phyloP scores from a whole-genome alignment of 805 yeast species.

The Lipomyces mesembrius region DNA sequence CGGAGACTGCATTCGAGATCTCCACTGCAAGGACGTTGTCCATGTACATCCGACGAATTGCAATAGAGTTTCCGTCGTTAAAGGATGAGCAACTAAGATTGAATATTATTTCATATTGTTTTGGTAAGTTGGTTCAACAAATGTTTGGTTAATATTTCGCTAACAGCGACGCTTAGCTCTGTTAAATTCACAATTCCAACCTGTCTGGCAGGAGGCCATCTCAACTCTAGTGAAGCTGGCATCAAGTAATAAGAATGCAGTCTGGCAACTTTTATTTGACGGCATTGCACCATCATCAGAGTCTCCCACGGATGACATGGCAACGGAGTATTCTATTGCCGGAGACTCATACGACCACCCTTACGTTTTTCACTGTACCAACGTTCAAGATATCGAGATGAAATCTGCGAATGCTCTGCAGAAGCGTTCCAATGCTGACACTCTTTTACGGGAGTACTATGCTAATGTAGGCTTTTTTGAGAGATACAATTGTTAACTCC shows the following conservation, averaged over 20 bases:
- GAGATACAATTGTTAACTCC: neutral
- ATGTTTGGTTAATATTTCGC: neutral
- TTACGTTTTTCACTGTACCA: constrained; percentile 23
- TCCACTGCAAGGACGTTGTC: constrained; percentile 74
- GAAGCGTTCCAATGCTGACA: constrained; percentile 1
- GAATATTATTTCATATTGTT: constrained; percentile 15
- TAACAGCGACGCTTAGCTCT: constrained; percentile 61
- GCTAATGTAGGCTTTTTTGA: constrained; percentile 4
- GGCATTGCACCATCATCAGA: constrained; percentile 14
- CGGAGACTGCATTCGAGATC: constrained; percentile 72
- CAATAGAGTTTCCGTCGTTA: constrained; percentile 27
- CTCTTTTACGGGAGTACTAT: constrained; percentile 5
- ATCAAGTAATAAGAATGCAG: constrained; percentile 38
- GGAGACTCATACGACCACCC: neutral
- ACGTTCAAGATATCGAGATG: constrained; percentile 19
- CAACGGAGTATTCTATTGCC: neutral
- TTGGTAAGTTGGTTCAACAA: constrained; percentile 20
- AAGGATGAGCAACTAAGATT: constrained; percentile 10
- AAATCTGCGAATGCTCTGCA: constrained; percentile 3
- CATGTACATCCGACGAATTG: constrained; percentile 60
- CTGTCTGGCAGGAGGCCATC: constrained; percentile 78
- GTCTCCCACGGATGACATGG: neutral
- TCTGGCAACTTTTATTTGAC: constrained; percentile 22
- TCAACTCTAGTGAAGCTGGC: constrained; percentile 60
- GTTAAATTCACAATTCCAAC: constrained; percentile 75